phyloP scores from a whole-genome alignment of 306 rosid genomes.

The Cucurbita pepo region DNA sequence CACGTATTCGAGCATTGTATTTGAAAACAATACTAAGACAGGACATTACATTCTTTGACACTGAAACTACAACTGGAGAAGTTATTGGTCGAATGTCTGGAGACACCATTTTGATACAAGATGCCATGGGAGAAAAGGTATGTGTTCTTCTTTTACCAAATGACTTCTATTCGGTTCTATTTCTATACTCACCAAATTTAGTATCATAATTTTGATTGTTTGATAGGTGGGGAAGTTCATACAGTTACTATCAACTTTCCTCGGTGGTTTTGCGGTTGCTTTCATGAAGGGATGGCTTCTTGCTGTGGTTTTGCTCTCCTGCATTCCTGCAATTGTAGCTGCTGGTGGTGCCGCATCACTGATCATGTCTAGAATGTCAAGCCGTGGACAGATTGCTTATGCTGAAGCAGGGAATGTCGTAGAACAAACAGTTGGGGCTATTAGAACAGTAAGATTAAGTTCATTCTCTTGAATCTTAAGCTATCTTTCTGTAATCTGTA shows the following conservation, averaged over 20 bases:
- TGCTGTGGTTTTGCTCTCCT: conserved; percentile 38
- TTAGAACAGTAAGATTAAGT: conserved; percentile 58
- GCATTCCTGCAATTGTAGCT: conserved; percentile 42
- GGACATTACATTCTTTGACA: conserved; percentile 75
- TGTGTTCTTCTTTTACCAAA: not conserved
- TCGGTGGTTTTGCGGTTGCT: conserved; percentile 61
- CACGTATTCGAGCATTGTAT: conserved; percentile 62
- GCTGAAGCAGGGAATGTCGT: conserved; percentile 78
- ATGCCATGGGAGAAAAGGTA: conserved; percentile 91
- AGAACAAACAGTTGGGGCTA: conserved; percentile 72
- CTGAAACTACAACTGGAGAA: conserved; percentile 69
- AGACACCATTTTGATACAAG: conserved; percentile 82
- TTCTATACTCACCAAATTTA: not conserved
- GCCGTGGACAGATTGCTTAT: conserved; percentile 68
- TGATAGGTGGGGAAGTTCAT: conserved; percentile 78
- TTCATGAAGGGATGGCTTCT: conserved; percentile 62
- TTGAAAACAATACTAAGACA: conserved; percentile 65
- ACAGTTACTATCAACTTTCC: conserved; percentile 48
- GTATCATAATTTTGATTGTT: not conserved
- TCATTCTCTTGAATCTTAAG: not conserved
- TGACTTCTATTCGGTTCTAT: not conserved
- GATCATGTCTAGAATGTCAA: conserved; percentile 42
- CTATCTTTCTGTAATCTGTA: not conserved
- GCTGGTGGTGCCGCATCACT: conserved; percentile 30
- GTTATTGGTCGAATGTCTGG: conserved; percentile 88